Percentiles rank a stretch among this genome's conserved stretches.
These are phyloP conservation scores for Phaeotremella skinneri DNA, from an alignment of 768 basidiomycete species.

Conservation along the genomic window DNA sequence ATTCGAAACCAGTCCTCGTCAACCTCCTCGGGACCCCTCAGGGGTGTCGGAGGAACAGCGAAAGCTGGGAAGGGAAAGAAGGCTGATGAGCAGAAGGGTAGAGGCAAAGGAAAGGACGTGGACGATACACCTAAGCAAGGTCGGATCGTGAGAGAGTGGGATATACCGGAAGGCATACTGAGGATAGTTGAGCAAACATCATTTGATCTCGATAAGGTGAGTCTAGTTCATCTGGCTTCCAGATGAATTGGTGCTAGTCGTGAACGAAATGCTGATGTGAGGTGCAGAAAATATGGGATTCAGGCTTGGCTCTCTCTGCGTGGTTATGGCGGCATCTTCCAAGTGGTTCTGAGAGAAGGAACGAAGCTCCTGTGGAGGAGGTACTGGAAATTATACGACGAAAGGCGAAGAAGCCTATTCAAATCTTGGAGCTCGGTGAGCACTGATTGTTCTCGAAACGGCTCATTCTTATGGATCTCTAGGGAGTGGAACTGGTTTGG, in stretches of 20 bases:
- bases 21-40: too few relatives aligned
- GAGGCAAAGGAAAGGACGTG: slow-evolving; percentile 30
- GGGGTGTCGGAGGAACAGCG: neutral
- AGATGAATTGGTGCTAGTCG: neutral
- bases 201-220: slow-evolving; percentile 89
- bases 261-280: slow-evolving; percentile 1
- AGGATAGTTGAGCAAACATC: slow-evolving; percentile 74
- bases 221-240: too few relatives aligned
- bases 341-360: slow-evolving; percentile 15
- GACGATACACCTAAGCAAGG: slow-evolving; percentile 36
- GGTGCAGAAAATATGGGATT: slow-evolving; percentile 91
- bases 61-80: slow-evolving; percentile 54
- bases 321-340: slow-evolving; percentile 58
- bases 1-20: too few relatives aligned
- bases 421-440: slow-evolving; percentile 70
- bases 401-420: slow-evolving; percentile 32
- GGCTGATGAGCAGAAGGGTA: slow-evolving; percentile 53
- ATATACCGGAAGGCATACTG: slow-evolving; percentile 47
- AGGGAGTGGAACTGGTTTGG: slow-evolving; percentile 85
- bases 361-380: slow-evolving; percentile 38
- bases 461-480: neutral
- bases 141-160: slow-evolving; percentile 33
- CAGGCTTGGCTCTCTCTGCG: slow-evolving; percentile 77
- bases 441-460: slow-evolving; percentile 15
- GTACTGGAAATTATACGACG: slow-evolving; percentile 12